Evolutionary conservation across 306 rosid species (phyloP), one percentile per base, ranked within the genome.

Genomic region (Leucaena leucocephala): DNA sequence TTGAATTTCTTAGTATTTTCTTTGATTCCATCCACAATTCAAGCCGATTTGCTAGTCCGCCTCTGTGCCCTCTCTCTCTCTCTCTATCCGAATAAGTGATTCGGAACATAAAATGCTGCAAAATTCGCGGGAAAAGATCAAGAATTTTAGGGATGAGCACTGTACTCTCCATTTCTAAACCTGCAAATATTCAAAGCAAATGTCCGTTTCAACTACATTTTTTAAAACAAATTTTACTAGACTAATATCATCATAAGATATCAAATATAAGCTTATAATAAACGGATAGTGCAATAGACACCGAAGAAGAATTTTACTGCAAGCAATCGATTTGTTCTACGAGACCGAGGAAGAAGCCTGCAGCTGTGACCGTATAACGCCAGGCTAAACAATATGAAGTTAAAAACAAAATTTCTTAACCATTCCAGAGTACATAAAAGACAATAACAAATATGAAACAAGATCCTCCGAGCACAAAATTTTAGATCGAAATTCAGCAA

Each of bases 381-480:
- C 22, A 52, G 58, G 27, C 27, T 54, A 54, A 19, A 55, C 34
- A 54, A 17, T 17, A 17, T n/a, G 10, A 12, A 34, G 33, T 8
- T 34, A 68, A 8, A 54, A 34, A 48, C 36, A 38, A n/a, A 55
- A 55, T 19, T 19, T 8, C 34, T 55, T 22, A 36, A 65, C 40
- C 58, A 42, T 6, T 9, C 3, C 82, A 21, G 13, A 5, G 57
- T 36, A 54, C 13, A 27, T 21, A 3, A 72, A 33, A 27, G 43
- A 9, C 34, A 7, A 13, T 9, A 27, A 61, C 35, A 48, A 67
- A 4, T 33, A 69, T 34, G 15, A 71, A 78, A 50, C 6, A 66
- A 43, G 35, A 77, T 54, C 75, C 17, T 54, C 63, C 66, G 39
- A 77, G 35, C 61, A 83, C 73, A 87, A 80, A 81, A 80, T 46